Evolutionary conservation across 768 basidiomycete species (phyloP).

Genomic region (Podaxis sp.): DNA sequence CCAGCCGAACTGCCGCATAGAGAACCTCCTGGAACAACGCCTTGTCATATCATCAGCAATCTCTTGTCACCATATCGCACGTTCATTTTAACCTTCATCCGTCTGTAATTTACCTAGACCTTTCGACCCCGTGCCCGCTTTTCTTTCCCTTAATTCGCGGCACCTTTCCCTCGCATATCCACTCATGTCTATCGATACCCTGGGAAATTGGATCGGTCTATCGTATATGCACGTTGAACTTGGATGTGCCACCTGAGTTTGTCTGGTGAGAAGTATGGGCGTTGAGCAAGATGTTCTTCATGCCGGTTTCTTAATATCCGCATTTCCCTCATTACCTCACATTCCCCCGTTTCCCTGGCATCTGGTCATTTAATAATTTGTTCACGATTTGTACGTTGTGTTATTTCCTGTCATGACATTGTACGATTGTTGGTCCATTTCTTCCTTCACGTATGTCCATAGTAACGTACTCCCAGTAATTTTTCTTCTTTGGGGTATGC

Average conservation of each 20-base stretch:
- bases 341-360: neutral
- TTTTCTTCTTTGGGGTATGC: neutral
- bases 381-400: slow-evolving; percentile 13
- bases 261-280: neutral
- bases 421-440: slow-evolving; percentile 7
- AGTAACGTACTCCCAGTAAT: slow-evolving; percentile 11
- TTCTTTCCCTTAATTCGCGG: slow-evolving; percentile 4
- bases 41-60: slow-evolving; percentile 2
- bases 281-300: neutral
- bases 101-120: slow-evolving; percentile 14
- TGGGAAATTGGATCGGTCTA: slow-evolving; percentile 16
- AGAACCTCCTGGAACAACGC: neutral
- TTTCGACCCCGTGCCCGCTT: neutral
- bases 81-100: slow-evolving; percentile 10
- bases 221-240: neutral
- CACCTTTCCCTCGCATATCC: slow-evolving; percentile 12
- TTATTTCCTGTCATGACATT: slow-evolving; percentile 8
- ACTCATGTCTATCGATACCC: slow-evolving; percentile 15
- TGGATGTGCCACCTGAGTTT: slow-evolving; percentile 7
- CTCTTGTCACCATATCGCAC: slow-evolving; percentile 12
- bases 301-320: neutral
- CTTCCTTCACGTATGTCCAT: slow-evolving; percentile 3
- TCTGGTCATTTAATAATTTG: slow-evolving; percentile 6
- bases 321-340: neutral
- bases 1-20: slow-evolving; percentile 33